phyloP scores from a whole-genome alignment of 1,139 yeast species.

The Hemisphaericaspora subhashii region DNA sequence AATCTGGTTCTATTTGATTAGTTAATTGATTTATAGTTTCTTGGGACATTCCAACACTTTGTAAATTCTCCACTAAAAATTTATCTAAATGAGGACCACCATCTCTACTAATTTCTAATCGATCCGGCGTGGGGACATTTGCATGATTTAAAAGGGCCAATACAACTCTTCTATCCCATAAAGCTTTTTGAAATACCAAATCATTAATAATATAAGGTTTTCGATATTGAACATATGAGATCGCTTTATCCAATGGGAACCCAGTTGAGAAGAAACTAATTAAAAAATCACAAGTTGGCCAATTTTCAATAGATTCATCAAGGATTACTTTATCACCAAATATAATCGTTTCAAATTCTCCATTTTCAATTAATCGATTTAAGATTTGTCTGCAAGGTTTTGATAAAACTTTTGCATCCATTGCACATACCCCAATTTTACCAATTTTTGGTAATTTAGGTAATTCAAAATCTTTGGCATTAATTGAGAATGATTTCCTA shows the following conservation, averaged over 20 bases:
- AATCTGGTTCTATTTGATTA: conserved; percentile 67
- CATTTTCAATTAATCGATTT: conserved; percentile 83
- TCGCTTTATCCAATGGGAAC: conserved; percentile 94
- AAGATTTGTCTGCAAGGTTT: conserved; percentile 94
- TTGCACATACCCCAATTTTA: conserved; percentile 97
- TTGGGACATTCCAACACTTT: conserved; percentile 36
- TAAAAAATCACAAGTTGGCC: conserved; percentile 98
- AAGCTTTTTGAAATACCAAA: conserved; percentile 81
- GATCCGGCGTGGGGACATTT: conserved; percentile 81
- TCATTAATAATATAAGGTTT: conserved; percentile 92
- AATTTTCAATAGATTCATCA: conserved; percentile 89
- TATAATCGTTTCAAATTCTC: conserved; percentile 94
- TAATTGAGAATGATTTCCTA: conserved; percentile 47
- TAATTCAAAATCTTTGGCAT: conserved; percentile 28
- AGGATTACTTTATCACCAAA: conserved; percentile 97
- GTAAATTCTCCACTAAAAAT: conserved; percentile 50
- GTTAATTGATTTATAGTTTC: conserved; percentile 61
- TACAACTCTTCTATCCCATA: conserved; percentile 96
- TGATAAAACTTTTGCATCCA: conserved; percentile 95
- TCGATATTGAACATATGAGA: conserved; percentile 81
- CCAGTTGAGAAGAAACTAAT: conserved; percentile 94
- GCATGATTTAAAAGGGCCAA: conserved; percentile 78
- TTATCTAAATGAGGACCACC: conserved; percentile 88
- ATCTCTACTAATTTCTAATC: conserved; percentile 89
- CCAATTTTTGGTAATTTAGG: conserved; percentile 75